Evolutionary conservation across 108 stramenopile genomes (phyloP).

Genomic region (Skeletonema menzelii): DNA sequence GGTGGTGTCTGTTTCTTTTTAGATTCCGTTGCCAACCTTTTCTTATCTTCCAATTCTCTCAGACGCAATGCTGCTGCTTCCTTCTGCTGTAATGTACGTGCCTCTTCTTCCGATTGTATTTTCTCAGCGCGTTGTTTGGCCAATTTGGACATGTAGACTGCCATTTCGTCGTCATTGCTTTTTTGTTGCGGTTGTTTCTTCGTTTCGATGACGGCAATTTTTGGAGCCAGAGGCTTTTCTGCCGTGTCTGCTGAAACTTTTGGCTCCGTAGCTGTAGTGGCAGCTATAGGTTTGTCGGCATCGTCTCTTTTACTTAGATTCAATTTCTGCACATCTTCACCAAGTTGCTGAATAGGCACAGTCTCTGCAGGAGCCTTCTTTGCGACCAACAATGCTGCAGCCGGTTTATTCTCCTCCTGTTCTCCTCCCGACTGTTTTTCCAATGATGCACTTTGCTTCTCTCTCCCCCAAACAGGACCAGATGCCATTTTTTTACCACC

Average conservation of each 20-base stretch:
- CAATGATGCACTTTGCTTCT: neutral
- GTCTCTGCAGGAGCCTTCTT: neutral
- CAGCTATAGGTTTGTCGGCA: neutral
- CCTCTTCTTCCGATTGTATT: slow-evolving; percentile 56
- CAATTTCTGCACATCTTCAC: neutral
- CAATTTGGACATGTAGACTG: slow-evolving; percentile 50
- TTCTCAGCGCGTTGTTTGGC: slow-evolving; percentile 70
- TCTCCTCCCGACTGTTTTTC: neutral
- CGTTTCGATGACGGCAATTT: slow-evolving; percentile 1
- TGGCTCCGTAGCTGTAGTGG: neutral
- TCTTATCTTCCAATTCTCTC: slow-evolving; percentile 67
- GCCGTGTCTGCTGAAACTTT: neutral
- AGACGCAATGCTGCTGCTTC: slow-evolving; percentile 56
- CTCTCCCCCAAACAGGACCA: slow-evolving; percentile 1
- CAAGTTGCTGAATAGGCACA: neutral
- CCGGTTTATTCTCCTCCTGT: neutral
- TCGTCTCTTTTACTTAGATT: neutral
- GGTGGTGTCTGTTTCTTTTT: slow-evolving; percentile 12
- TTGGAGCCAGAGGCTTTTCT: neutral
- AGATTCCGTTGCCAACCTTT: slow-evolving; percentile 8
- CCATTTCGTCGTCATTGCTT: slow-evolving; percentile 36
- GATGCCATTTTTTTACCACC: slow-evolving; percentile 9
- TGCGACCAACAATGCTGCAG: neutral
- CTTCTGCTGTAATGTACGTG: slow-evolving; percentile 47
- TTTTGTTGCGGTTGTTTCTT: slow-evolving; percentile 11